Conservation (phyloP, 768 basidiomycete genomes). For the Russula sp. region DNA sequence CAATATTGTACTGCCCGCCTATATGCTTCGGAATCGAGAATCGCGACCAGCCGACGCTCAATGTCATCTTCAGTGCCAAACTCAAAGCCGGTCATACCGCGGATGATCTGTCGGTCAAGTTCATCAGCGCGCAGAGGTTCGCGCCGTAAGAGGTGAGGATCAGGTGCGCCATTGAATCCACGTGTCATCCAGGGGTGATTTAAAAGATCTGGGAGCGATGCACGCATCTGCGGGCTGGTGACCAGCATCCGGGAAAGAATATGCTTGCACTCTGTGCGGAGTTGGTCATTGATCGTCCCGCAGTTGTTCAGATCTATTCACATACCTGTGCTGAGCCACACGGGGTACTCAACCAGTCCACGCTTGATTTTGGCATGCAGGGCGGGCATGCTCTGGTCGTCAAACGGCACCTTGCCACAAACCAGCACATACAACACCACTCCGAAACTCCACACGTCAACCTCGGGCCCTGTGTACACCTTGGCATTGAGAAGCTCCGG, state of each 20-base stretch:
- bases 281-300: neutral
- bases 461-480: conserved; percentile 95
- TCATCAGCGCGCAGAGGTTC: conserved; percentile 87
- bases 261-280: conserved; percentile 78
- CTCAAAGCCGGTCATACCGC: conserved; percentile 93
- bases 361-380: conserved; percentile 99
- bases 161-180: conserved; percentile 72
- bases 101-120: conserved; percentile 78
- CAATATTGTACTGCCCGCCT: conserved; percentile 63
- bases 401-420: conserved; percentile 98
- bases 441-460: conserved; percentile 98
- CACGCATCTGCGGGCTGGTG: conserved; percentile 81
- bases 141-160: conserved; percentile 79
- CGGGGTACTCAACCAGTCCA: conserved; percentile 93
- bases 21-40: conserved; percentile 77
- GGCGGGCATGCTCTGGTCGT: conserved; percentile 99
- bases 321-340: conserved; percentile 90
- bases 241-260: conserved; percentile 93
- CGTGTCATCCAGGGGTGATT: conserved; percentile 90
- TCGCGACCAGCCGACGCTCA: conserved; percentile 56
- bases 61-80: conserved; percentile 89
- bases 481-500: conserved; percentile 96
- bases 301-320: conserved; percentile 13
- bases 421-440: conserved; percentile 97
- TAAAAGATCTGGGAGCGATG: conserved; percentile 77